Evolutionary conservation across 192 early-diverging fungal genomes (phyloP).

Genomic region (Polychytrium aggregatum): DNA sequence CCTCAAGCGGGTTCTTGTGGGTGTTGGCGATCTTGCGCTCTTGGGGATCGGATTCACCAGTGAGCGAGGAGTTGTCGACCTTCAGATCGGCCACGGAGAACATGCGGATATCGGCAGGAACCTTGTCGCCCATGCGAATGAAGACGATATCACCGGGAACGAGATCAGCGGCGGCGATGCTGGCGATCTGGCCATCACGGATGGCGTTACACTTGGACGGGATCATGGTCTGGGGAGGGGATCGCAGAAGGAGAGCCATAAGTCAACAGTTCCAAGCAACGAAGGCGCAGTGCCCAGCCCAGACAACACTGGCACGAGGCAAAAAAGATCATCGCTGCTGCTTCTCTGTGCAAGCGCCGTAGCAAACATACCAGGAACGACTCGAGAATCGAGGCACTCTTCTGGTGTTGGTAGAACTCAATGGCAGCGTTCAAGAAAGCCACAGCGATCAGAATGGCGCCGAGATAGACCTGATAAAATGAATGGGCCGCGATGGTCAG

Average conservation of each 20-base stretch:
- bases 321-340: background rate
- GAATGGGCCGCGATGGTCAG: background rate
- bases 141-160: conserved; percentile 85
- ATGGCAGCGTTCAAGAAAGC: conserved; percentile 84
- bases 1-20: conserved; percentile 77
- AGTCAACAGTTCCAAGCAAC: background rate
- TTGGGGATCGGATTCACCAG: conserved; percentile 93
- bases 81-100: conserved; percentile 77
- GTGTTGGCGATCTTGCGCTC: conserved; percentile 54
- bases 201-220: conserved; percentile 71
- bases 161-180: conserved; percentile 58
- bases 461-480: conserved; percentile 65
- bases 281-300: background rate
- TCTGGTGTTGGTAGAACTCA: conserved; percentile 88
- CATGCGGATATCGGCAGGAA: conserved; percentile 82
- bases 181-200: conserved; percentile 60
- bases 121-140: conserved; percentile 85
- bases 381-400: conserved; percentile 77
- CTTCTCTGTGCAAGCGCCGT: too few relatives aligned
- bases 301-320: background rate
- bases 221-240: conserved; percentile 55
- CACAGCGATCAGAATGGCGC: conserved; percentile 77
- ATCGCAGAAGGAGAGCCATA: background rate
- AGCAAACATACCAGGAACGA: conserved; percentile 65
- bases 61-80: conserved; percentile 94